Percentiles rank a stretch among this genome's conserved stretches.
Evolutionary conservation across 352 stramenopile species (phyloP).

Genomic region (Salisapilia sapeloensis): DNA sequence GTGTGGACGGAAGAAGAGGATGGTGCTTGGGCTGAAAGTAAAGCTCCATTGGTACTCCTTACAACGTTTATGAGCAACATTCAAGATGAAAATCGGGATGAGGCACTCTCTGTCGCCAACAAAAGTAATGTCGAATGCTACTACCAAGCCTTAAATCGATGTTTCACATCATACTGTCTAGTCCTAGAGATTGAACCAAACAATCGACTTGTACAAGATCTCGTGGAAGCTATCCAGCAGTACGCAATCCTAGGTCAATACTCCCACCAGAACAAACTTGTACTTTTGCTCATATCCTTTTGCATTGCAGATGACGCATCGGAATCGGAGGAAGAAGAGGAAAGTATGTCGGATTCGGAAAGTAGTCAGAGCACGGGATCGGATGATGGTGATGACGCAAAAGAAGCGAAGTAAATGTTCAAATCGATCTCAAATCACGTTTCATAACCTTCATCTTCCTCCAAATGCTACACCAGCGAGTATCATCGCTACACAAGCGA

Average conservation of each 20-base stretch:
- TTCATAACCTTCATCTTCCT: too few species aligned
- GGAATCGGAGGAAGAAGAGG: too few species aligned
- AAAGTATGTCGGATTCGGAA: too few species aligned
- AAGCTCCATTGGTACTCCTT: slow-evolving; percentile 31
- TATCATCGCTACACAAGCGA: too few species aligned
- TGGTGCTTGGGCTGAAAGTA: slow-evolving; percentile 37
- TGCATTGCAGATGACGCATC: too few species aligned
- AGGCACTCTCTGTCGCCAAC: slow-evolving; percentile 19
- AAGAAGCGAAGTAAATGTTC: too few species aligned
- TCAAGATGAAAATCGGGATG: slow-evolving; percentile 31
- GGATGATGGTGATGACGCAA: too few species aligned
- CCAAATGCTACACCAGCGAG: too few species aligned
- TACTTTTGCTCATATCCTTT: too few species aligned
- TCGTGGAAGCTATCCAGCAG: slow-evolving; percentile 42
- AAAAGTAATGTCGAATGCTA: slow-evolving; percentile 24
- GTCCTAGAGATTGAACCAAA: slow-evolving; percentile 38
- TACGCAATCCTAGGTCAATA: slow-evolving; percentile 23
- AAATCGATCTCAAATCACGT: too few species aligned
- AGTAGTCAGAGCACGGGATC: too few species aligned
- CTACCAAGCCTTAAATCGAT: neutral
- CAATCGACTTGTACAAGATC: slow-evolving; percentile 43
- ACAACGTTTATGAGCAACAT: slow-evolving; percentile 33
- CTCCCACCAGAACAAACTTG: too few species aligned
- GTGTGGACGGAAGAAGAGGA: slow-evolving; percentile 47
- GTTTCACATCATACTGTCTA: slow-evolving; percentile 5